These are phyloP conservation scores for Botryosphaeria agaves DNA, from an alignment of 2,329 filamentous ascomycete genomes.

Conservation along the genomic window DNA sequence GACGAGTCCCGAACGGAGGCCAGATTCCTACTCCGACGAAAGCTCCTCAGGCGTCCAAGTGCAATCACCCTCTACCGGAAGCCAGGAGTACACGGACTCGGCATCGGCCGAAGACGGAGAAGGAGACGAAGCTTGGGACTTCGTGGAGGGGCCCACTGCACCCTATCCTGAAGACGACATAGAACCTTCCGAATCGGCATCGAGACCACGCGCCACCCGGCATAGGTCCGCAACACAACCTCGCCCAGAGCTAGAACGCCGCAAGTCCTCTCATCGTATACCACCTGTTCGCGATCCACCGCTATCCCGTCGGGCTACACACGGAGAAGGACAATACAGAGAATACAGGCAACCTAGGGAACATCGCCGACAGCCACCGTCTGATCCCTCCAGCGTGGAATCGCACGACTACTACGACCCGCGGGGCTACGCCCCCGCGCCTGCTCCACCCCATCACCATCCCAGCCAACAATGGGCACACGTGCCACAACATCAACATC, in stretches of 20 bases:
- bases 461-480: conserved; percentile 19
- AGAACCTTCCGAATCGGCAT: conserved; percentile 31
- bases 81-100: neutral
- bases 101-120: neutral
- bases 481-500: conserved; percentile 13
- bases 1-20: conserved; percentile 3
- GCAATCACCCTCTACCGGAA: neutral
- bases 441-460: conserved; percentile 16
- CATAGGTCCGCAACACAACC: conserved; percentile 16
- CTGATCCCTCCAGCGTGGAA: conserved; percentile 23
- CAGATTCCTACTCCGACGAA: conserved; percentile 1
- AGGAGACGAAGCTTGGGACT: neutral
- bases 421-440: conserved; percentile 18
- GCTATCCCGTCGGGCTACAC: conserved; percentile 5
- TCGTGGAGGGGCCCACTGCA: neutral
- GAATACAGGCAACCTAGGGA: conserved; percentile 8
- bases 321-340: conserved; percentile 8
- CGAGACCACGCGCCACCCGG: conserved; percentile 16
- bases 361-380: conserved; percentile 11
- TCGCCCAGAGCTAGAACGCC: conserved; percentile 15
- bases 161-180: conserved; percentile 19
- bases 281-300: conserved; percentile 4
- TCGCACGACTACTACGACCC: conserved; percentile 28
- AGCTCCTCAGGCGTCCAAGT: conserved; percentile 1
- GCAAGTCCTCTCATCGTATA: conserved; percentile 20